Percentiles rank a stretch among this genome's conserved stretches.
Evolutionary conservation across 1,139 yeast genomes (phyloP).

Genomic region (Pichia sp.): DNA sequence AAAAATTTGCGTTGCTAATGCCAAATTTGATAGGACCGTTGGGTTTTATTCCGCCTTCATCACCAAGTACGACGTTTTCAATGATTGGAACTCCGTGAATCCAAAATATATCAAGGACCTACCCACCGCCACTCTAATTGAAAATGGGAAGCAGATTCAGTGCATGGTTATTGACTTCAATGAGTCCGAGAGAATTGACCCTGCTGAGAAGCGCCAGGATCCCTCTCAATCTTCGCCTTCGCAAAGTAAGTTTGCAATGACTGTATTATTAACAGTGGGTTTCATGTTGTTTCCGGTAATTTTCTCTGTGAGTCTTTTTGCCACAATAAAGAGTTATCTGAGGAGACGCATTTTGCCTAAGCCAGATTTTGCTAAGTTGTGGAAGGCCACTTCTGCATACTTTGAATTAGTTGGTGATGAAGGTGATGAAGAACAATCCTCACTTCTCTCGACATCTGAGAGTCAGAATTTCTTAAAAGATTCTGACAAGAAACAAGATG

Average conservation of each 20-base stretch:
- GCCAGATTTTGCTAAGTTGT: slow-evolving; percentile 20
- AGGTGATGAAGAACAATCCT: background rate
- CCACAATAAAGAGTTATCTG: slow-evolving; percentile 31
- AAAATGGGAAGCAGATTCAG: slow-evolving; percentile 35
- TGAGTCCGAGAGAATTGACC: slow-evolving; percentile 21
- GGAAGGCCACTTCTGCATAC: slow-evolving; percentile 14
- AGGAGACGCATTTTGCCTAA: slow-evolving; percentile 21
- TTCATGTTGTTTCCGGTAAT: slow-evolving; percentile 55
- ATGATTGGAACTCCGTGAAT: slow-evolving; percentile 39
- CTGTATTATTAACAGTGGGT: slow-evolving; percentile 13
- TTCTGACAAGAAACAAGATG: background rate
- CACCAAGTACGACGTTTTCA: slow-evolving; percentile 48
- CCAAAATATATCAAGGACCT: slow-evolving; percentile 39
- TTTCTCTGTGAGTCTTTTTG: slow-evolving; percentile 39
- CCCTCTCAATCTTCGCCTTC: background rate
- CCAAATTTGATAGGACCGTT: slow-evolving; percentile 65
- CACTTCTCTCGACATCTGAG: background rate
- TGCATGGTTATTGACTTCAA: slow-evolving; percentile 58
- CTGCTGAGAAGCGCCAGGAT: background rate
- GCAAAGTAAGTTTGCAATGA: slow-evolving; percentile 13
- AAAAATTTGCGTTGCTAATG: slow-evolving; percentile 64
- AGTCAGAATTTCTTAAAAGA: background rate
- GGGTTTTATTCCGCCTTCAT: slow-evolving; percentile 52
- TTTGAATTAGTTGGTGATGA: background rate
- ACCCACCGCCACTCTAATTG: slow-evolving; percentile 21